phyloP scores from a whole-genome alignment of 2,329 filamentous ascomycete species.

The Thielaviopsis punctulata region DNA sequence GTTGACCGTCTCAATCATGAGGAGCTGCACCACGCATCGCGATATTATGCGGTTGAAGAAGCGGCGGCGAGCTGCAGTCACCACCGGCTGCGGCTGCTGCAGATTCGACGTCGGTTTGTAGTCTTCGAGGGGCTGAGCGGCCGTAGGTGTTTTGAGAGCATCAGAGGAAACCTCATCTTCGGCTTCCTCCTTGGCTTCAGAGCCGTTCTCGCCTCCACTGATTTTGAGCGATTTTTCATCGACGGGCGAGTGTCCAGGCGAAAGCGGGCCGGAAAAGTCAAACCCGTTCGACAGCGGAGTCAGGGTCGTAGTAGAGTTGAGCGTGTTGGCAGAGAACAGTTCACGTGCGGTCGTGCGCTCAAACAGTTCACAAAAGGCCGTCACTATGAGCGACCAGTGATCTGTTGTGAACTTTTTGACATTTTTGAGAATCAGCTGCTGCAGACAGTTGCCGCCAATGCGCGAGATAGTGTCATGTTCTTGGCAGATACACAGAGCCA shows the following conservation, averaged over 20 bases:
- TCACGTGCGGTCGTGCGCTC: slow-evolving; percentile 88
- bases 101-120: slow-evolving; percentile 62
- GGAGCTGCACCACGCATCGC: slow-evolving; percentile 85
- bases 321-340: slow-evolving; percentile 68
- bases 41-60: slow-evolving; percentile 99
- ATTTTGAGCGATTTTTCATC: slow-evolving; percentile 45
- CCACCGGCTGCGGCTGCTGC: slow-evolving; percentile 77
- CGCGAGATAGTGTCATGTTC: slow-evolving; percentile 97
- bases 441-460: slow-evolving; percentile 94
- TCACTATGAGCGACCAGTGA: slow-evolving; percentile 91
- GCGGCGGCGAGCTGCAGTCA: slow-evolving; percentile 78
- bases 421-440: slow-evolving; percentile 92
- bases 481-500: slow-evolving; percentile 93
- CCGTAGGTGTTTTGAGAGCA: slow-evolving; percentile 1
- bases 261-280: slow-evolving; percentile 30
- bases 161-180: background rate
- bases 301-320: slow-evolving; percentile 34
- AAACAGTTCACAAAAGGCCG: slow-evolving; percentile 90
- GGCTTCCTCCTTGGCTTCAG: slow-evolving; percentile 16
- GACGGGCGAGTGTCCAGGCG: slow-evolving; percentile 19
- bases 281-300: slow-evolving; percentile 34
- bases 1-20: slow-evolving; percentile 99
- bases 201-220: slow-evolving; percentile 32
- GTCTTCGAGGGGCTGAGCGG: slow-evolving; percentile 48
- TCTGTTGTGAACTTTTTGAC: slow-evolving; percentile 74